A percentile compares a stretch with the other conserved stretches of the same genome.
Conservation (phyloP, 192 early-diverging fungal species). For the Funneliformis mosseae region DNA sequence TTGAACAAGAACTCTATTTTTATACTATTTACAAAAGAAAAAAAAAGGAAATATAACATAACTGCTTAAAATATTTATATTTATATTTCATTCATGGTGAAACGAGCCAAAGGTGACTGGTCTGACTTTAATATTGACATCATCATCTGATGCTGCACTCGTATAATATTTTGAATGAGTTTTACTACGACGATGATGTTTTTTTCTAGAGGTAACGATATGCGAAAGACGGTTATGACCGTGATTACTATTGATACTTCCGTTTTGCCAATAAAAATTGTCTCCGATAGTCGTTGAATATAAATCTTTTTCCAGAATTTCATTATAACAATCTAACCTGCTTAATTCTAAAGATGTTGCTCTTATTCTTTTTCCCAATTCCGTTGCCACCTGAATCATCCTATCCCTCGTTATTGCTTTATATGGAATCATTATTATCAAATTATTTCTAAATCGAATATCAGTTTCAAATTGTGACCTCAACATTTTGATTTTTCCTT, state of each 20-base stretch:
- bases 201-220: not conserved
- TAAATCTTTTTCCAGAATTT: slow-evolving; percentile 58
- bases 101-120: not conserved
- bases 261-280: slow-evolving; percentile 19
- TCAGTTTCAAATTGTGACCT: slow-evolving; percentile 51
- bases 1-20: too few relatives aligned
- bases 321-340: slow-evolving; percentile 70
- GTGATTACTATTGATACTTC: slow-evolving; percentile 13
- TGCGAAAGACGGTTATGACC: not conserved
- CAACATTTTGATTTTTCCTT: slow-evolving; percentile 15
- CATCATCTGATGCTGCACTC: not conserved
- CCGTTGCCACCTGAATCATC: slow-evolving; percentile 58
- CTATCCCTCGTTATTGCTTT: slow-evolving; percentile 62
- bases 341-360: slow-evolving; percentile 61
- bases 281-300: slow-evolving; percentile 27
- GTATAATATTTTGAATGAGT: not conserved
- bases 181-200: not conserved
- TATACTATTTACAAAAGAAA: too few relatives aligned
- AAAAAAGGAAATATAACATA: too few relatives aligned
- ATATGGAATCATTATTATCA: slow-evolving; percentile 70
- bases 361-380: slow-evolving; percentile 57
- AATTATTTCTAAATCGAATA: slow-evolving; percentile 63
- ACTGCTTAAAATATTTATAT: too few relatives aligned
- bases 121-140: not conserved
- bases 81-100: not conserved